Evolutionary conservation across 1,284 basidiomycete genomes (phyloP), one percentile per base, ranked within the genome.

Genomic region (Heterobasidion parviporum): DNA sequence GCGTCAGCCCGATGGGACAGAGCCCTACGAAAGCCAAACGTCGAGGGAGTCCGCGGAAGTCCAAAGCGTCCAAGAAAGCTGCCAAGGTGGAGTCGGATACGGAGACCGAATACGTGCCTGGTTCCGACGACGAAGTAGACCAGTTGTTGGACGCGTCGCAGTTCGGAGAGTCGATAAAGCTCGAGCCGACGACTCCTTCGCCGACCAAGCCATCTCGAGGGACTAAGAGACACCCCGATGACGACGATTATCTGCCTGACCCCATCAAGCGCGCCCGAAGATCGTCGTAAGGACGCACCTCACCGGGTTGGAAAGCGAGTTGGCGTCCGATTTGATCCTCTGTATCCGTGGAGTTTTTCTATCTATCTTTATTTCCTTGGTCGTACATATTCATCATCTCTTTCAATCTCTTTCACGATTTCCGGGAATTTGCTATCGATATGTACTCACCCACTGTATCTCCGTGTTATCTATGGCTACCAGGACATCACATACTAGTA

Each of bases 1-100:
- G 77, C 54, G 84, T 90, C 38, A 70, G 73, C 51, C 59, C 67
- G 50, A 52, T 63, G 45, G 63, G 54, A 44, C 57, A 63, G 35
- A 46, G 51, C 10, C 53, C 52, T 26, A 41, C 38, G 7, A 41
- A n/a, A 64, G 62, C 56, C 52, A 35, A n/a, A 62, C 64, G 44
- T 44, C 48, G 33, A 32, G 34, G 58, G 46, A 48, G 57, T 53
- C 54, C 61, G 18, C 46, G 46, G 10, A 48, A 48, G 46, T 20
- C 18, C 12, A 48, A 20, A 12, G 18, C 46, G 36, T 15, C 54
- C 36, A 9, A 9, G 33, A 26, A 18, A 20, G 14, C 14, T 26
- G 16, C 15, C 32, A 15, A 38, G 54, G 16, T 36, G 26, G 44
- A 53, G 6, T 60, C 54, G 10, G 59, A 60, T 41, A 36, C 50